phyloP scores from a whole-genome alignment of 2,329 filamentous ascomycete species.

The Graphilbum fragrans region DNA sequence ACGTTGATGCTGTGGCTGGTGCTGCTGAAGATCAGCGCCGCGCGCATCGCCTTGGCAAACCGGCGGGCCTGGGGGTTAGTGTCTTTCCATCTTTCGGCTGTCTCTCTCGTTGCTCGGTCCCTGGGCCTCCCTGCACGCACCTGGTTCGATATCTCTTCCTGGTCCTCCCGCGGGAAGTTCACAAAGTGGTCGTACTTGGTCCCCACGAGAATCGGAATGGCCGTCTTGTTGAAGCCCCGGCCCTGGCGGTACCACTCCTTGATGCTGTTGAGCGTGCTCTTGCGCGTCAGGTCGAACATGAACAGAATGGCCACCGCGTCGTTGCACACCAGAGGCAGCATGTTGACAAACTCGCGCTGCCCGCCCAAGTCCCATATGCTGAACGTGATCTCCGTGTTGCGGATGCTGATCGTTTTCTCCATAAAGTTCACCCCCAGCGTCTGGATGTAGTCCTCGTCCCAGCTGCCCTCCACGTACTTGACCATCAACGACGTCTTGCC shows the following conservation, averaged over 20 bases:
- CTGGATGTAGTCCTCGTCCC: constrained; percentile 99
- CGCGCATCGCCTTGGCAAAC: constrained; percentile 97
- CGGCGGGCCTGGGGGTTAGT: constrained; percentile 59
- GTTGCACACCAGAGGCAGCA: constrained; percentile 98
- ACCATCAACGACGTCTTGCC: constrained; percentile 99
- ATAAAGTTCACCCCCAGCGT: constrained; percentile 99
- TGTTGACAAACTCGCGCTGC: constrained; percentile 98
- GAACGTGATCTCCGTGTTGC: constrained; percentile 98
- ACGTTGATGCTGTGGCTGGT: constrained; percentile 99
- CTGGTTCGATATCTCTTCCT: constrained; percentile 97
- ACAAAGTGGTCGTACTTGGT: constrained; percentile 99
- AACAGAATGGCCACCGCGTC: constrained; percentile 97
- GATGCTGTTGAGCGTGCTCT: constrained; percentile 97
- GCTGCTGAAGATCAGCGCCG: constrained; percentile 94
- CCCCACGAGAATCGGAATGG: constrained; percentile 93
- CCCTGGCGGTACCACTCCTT: constrained; percentile 99
- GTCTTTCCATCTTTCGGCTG: not conserved
- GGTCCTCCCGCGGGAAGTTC: constrained; percentile 93
- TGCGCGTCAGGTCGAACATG: constrained; percentile 98
- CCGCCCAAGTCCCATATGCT: constrained; percentile 98
- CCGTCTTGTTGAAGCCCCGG: constrained; percentile 97
- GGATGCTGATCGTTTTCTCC: constrained; percentile 99
- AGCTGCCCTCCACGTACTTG: constrained; percentile 98
- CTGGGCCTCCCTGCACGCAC: constrained; percentile 31
- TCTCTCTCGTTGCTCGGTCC: not conserved